phyloP scores from a whole-genome alignment of 257 asterid species.

The Catharanthus roseus region DNA sequence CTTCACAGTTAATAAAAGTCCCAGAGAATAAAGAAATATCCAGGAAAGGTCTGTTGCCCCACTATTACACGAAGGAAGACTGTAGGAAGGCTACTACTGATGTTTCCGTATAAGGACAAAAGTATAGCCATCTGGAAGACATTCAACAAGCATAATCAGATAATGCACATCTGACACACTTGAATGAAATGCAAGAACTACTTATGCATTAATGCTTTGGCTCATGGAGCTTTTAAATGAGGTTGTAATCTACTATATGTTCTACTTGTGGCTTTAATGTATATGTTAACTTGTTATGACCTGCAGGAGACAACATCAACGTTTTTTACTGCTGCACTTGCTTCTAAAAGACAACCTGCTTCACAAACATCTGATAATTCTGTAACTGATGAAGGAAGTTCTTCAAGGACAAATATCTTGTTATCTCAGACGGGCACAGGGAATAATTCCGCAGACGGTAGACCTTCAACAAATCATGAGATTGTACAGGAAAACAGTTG shows the following conservation, averaged over 20 bases:
- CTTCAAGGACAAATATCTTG: slow-evolving; percentile 28
- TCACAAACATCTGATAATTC: slow-evolving; percentile 39
- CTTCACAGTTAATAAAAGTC: too few species aligned
- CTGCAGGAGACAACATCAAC: slow-evolving; percentile 80
- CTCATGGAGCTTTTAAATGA: not conserved
- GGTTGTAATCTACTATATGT: not conserved
- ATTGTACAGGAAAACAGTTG: slow-evolving; percentile 27
- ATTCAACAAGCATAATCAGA: too few species aligned
- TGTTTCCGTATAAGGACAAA: too few species aligned
- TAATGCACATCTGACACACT: too few species aligned
- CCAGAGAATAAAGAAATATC: too few species aligned
- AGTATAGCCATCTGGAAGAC: too few species aligned
- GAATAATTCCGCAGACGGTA: slow-evolving; percentile 26
- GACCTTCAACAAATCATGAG: slow-evolving; percentile 32
- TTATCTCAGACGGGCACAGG: slow-evolving; percentile 26
- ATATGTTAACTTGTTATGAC: not conserved
- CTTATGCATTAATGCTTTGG: too few species aligned
- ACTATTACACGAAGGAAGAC: too few species aligned
- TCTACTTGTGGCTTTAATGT: not conserved
- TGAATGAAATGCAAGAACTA: too few species aligned
- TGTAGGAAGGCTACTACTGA: too few species aligned
- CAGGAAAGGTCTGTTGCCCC: too few species aligned
- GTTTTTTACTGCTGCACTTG: slow-evolving; percentile 69
- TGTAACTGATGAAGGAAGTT: slow-evolving; percentile 44
- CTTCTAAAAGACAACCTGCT: slow-evolving; percentile 44